Percentiles rank a stretch among this genome's conserved stretches.
These are phyloP conservation scores for Apostasia ramifera DNA, from an alignment of 106 monocot genomes.

Conservation along the genomic window DNA sequence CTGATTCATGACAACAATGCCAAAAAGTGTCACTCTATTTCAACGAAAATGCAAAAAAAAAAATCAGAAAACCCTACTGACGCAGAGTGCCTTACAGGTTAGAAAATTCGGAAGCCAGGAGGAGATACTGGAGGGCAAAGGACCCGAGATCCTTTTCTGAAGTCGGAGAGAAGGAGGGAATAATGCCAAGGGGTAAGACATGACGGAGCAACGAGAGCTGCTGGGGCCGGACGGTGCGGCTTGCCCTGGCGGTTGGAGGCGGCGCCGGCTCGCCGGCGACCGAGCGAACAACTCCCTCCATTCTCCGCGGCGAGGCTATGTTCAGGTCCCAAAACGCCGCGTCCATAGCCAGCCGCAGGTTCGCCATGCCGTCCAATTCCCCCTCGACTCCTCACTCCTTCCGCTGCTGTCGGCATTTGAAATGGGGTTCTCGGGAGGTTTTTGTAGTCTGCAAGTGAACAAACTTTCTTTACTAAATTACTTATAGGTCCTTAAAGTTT, in stretches of 20 bases:
- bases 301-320: constrained; percentile 32
- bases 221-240: constrained; percentile 42
- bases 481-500: no score
- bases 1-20: no score
- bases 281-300: constrained; percentile 35
- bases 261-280: constrained; percentile 56
- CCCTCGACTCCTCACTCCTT: background rate
- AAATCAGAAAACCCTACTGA: background rate
- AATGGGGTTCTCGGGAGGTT: background rate
- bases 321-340: constrained; percentile 63
- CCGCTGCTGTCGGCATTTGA: background rate
- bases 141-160: constrained; percentile 40
- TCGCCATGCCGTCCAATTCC: constrained; percentile 27
- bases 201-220: constrained; percentile 54
- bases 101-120: constrained; percentile 24
- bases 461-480: no score
- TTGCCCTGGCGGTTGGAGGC: constrained; percentile 29
- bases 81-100: constrained; percentile 28
- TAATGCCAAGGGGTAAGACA: constrained; percentile 57
- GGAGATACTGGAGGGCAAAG: constrained; percentile 53
- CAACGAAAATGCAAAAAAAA: background rate
- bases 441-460: background rate
- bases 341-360: constrained; percentile 67
- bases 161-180: constrained; percentile 49
- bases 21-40: no score